Percentiles rank a stretch among this genome's conserved stretches.
phyloP scores from a whole-genome alignment of 2,329 filamentous ascomycete species.

The Talaromyces marneffei region DNA sequence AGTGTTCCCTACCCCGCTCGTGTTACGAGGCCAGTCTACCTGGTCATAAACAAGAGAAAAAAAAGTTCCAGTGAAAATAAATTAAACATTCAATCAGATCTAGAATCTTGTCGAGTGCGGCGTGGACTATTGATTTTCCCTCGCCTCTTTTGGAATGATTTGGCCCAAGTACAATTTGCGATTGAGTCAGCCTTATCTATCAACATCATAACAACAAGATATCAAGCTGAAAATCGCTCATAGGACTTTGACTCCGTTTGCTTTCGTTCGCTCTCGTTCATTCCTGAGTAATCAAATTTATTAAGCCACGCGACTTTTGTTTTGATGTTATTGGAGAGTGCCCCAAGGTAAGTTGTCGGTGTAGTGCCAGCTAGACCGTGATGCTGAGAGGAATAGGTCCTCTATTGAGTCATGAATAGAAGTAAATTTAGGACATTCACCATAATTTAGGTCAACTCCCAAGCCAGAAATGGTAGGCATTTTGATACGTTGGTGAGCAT shows the following conservation, averaged over 20 bases:
- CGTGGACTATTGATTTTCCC: slow-evolving; percentile 3
- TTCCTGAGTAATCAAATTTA: background rate
- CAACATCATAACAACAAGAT: background rate
- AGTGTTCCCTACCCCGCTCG: background rate
- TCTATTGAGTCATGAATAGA: background rate
- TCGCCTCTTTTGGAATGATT: background rate
- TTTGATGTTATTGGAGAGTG: background rate
- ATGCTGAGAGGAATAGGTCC: background rate
- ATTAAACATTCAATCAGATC: slow-evolving; percentile 1
- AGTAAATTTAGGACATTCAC: background rate
- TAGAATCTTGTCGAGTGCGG: background rate
- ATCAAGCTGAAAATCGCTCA: background rate
- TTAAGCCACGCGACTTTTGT: slow-evolving; percentile 6
- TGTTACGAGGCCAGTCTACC: background rate
- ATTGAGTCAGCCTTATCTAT: background rate
- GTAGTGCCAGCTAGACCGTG: background rate
- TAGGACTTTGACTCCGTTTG: background rate
- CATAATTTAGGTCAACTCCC: background rate
- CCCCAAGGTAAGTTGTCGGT: background rate
- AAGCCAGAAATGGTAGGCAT: background rate
- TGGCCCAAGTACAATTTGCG: background rate
- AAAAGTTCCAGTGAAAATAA: background rate
- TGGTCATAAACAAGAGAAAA: background rate
- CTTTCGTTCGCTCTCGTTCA: slow-evolving; percentile 1
- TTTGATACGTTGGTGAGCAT: background rate